Percentiles rank a stretch among this genome's conserved stretches.
Evolutionary conservation across 2,329 filamentous ascomycete species (phyloP).

Genomic region (Berkeleyomyces basicola): DNA sequence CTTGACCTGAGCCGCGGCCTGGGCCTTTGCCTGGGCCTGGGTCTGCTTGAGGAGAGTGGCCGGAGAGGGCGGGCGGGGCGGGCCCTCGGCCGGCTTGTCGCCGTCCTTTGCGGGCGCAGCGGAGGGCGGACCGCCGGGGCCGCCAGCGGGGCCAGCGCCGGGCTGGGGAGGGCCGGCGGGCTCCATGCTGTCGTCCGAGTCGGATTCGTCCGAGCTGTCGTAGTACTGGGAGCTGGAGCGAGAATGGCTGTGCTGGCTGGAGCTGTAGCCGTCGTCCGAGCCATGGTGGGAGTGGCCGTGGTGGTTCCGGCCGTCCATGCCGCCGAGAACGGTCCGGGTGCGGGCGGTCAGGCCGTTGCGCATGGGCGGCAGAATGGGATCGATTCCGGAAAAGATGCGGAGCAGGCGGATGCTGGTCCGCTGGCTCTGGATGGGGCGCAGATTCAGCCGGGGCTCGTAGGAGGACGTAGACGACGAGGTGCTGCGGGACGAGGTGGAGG

Average conservation of each 20-base stretch:
- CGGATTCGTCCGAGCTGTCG: neutral
- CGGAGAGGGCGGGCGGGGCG: neutral
- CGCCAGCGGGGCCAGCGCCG: neutral
- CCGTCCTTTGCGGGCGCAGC: neutral
- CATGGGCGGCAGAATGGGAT: slow-evolving; percentile 10
- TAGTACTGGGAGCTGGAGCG: neutral
- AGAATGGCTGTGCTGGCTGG: neutral
- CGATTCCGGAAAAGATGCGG: slow-evolving; percentile 13
- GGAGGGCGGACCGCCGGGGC: neutral
- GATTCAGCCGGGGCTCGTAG: neutral
- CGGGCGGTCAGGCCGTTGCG: slow-evolving; percentile 1
- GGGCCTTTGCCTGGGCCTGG: neutral
- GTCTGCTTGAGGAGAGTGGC: neutral
- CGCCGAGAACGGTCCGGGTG: neutral
- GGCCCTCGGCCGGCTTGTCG: neutral
- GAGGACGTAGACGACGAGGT: slow-evolving; percentile 1
- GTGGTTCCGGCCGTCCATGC: neutral
- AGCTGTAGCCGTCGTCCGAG: neutral
- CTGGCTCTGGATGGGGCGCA: slow-evolving; percentile 5
- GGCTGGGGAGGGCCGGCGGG: neutral
- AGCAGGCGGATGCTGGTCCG: slow-evolving; percentile 8
- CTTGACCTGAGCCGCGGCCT: neutral
- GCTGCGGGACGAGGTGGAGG: neutral
- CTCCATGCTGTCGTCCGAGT: neutral
- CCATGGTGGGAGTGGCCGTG: neutral